Evolutionary conservation across 495 filamentous ascomycete species (phyloP).

Genomic region (Trichoderma orchidacearum): DNA sequence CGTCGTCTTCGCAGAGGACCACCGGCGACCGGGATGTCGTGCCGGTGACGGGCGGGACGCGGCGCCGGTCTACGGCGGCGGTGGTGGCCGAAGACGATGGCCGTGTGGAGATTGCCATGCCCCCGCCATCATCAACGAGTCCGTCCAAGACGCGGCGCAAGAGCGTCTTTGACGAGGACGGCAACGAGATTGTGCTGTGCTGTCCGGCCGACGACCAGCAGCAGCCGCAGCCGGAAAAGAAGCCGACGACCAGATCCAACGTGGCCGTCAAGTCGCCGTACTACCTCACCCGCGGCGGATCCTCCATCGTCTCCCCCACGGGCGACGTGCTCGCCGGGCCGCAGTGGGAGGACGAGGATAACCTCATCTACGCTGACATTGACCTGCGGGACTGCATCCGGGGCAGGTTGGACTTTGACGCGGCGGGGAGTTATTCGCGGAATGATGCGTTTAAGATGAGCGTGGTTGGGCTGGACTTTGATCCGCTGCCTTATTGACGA

Average conservation of each 20-base stretch:
- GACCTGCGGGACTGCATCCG: constrained; percentile 39
- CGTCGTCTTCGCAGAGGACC: no score
- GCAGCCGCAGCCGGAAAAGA: background rate
- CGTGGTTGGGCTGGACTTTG: constrained; percentile 59
- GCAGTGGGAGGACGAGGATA: constrained; percentile 62
- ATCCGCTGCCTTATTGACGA: constrained; percentile 48
- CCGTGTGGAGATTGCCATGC: constrained; percentile 15
- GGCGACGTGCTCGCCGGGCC: constrained; percentile 70
- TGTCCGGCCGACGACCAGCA: background rate
- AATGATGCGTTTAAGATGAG: constrained; percentile 71
- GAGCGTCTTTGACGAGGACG: constrained; percentile 19
- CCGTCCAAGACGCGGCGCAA: constrained; percentile 1
- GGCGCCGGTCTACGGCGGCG: background rate
- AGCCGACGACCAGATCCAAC: background rate
- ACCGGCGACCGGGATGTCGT: background rate
- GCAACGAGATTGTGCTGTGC: constrained; percentile 19
- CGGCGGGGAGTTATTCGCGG: constrained; percentile 64
- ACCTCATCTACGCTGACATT: constrained; percentile 31
- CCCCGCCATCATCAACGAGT: no score
- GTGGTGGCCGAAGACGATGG: constrained; percentile 11
- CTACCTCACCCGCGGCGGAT: constrained; percentile 60
- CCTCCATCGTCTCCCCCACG: constrained; percentile 65
- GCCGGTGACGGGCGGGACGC: background rate
- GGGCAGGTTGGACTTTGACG: constrained; percentile 48
- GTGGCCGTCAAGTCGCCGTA: constrained; percentile 11